Evolutionary conservation across 371 early-diverging fungal genomes (phyloP).

Genomic region (Syncephalastrum monosporum): DNA sequence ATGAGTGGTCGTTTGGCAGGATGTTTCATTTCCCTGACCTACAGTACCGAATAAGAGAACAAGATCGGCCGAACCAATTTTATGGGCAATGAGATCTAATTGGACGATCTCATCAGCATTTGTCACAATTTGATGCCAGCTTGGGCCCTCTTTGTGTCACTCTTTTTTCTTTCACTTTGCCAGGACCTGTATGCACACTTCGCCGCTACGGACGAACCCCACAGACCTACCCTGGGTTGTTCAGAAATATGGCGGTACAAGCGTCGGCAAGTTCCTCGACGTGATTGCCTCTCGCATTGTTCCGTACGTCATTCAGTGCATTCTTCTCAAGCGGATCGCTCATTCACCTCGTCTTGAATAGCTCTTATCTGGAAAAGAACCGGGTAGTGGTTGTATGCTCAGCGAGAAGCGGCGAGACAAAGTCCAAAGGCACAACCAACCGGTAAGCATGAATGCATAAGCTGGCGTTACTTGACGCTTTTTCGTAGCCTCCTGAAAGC

Average conservation of each 20-base stretch:
- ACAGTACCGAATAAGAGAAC: too few species aligned
- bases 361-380: slow-evolving; percentile 45
- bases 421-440: slow-evolving; percentile 78
- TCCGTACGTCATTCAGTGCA: slow-evolving; percentile 34
- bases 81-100: too few species aligned
- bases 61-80: too few species aligned
- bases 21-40: too few species aligned
- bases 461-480: neutral
- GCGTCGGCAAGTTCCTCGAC: slow-evolving; percentile 78
- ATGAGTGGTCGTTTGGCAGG: too few species aligned
- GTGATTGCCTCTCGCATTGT: slow-evolving; percentile 59
- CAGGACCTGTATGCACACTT: too few species aligned
- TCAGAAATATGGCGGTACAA: slow-evolving; percentile 89
- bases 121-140: too few species aligned
- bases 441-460: slow-evolving; percentile 28
- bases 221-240: slow-evolving; percentile 63
- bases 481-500: slow-evolving; percentile 60
- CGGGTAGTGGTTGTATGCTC: slow-evolving; percentile 81
- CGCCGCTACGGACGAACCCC: too few species aligned
- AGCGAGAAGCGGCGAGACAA: slow-evolving; percentile 77
- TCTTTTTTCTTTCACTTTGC: too few species aligned
- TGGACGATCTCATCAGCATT: too few species aligned
- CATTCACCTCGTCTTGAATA: slow-evolving; percentile 6
- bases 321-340: neutral
- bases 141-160: too few species aligned